Evolutionary conservation across 768 basidiomycete species (phyloP).

Genomic region (Suillus bovinus): DNA sequence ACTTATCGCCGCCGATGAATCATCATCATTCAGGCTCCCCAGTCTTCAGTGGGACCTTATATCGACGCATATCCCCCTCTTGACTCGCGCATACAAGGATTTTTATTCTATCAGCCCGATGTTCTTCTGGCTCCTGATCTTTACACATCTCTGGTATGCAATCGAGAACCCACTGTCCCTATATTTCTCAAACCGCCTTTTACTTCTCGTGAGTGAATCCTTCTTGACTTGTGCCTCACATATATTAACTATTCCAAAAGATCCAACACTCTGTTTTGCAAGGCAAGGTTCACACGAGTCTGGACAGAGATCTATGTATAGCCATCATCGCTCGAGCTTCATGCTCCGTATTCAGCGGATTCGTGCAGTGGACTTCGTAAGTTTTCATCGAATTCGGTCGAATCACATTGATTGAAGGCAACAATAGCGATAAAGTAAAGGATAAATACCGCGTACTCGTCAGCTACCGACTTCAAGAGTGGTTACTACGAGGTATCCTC

Average conservation of each 20-base stretch:
- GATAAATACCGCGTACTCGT: slow-evolving; percentile 19
- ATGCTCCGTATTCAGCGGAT: slow-evolving; percentile 20
- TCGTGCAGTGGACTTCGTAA: slow-evolving; percentile 22
- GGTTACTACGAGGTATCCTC: slow-evolving; percentile 21
- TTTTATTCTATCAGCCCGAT: slow-evolving; percentile 24
- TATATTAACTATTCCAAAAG: slow-evolving; percentile 7
- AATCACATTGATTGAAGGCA: not conserved
- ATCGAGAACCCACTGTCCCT: slow-evolving; percentile 21
- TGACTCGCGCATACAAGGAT: slow-evolving; percentile 22
- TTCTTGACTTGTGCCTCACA: not conserved
- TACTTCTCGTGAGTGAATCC: slow-evolving; percentile 20
- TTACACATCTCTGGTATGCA: slow-evolving; percentile 20
- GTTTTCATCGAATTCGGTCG: not conserved
- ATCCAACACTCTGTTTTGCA: slow-evolving; percentile 22
- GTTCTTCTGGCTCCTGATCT: slow-evolving; percentile 14
- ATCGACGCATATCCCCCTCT: not conserved
- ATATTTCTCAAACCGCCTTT: slow-evolving; percentile 23
- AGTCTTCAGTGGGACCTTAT: slow-evolving; percentile 13
- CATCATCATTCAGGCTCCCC: slow-evolving; percentile 6
- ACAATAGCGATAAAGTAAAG: slow-evolving; percentile 9
- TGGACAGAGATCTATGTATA: slow-evolving; percentile 12
- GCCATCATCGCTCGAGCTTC: slow-evolving; percentile 15
- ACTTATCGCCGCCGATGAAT: slow-evolving; percentile 16
- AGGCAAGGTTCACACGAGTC: not conserved
- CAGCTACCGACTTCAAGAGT: slow-evolving; percentile 21